Base-by-base conservation (phyloP, 139 green algal genomes). In the Closterium sp. region DNA sequence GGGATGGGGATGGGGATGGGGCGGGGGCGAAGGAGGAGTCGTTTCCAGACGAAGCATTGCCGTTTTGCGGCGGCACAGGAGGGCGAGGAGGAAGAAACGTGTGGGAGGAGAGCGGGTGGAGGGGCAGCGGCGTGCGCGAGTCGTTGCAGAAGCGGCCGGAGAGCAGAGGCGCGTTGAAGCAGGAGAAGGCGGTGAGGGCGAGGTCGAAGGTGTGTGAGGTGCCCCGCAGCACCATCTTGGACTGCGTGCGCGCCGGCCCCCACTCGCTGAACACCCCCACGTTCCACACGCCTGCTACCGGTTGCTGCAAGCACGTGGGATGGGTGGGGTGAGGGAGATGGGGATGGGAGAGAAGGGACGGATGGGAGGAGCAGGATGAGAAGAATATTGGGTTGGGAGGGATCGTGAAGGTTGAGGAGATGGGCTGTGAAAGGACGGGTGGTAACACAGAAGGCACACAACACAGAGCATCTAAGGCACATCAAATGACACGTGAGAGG, bases 221-320 rank as follows among this genome's bases (percentile, higher is more conserved):
- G 28, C 89, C 89, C 11, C 89, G 31, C 73, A 45, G 32, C 84
- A 91, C 89, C 89, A 91, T 91, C 38, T 91, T 38, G 13, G 89
- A 91, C 38, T 91, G 89, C 73, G 89, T 91, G 30, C 89, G 30
- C 29, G 29, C 84, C 7, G 73, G 2, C 6, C 84, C 84, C 38
- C 32, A 42, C 29, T 89, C 17, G 38, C 31, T 89, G 32, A 91
- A 91, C 32, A 91, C 73, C 32, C 89, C 89, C 34, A 91, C 62
- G 62, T 91, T 31, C 89, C 89, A 91, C 73, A 85, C 17, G 79
- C 89, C n/a, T 4, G 31, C 21, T 21, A 91, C 27, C 4, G 73
- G 38, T 50, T 50, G 34, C 88, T 86, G 42, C 11, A 11, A 24
- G n/a, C 10, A 24, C 11, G 88, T 90, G 34, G 88, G 34, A 38